Base-by-base conservation (phyloP, 208 protist genomes). In the Balamuthia mandrillaris region DNA sequence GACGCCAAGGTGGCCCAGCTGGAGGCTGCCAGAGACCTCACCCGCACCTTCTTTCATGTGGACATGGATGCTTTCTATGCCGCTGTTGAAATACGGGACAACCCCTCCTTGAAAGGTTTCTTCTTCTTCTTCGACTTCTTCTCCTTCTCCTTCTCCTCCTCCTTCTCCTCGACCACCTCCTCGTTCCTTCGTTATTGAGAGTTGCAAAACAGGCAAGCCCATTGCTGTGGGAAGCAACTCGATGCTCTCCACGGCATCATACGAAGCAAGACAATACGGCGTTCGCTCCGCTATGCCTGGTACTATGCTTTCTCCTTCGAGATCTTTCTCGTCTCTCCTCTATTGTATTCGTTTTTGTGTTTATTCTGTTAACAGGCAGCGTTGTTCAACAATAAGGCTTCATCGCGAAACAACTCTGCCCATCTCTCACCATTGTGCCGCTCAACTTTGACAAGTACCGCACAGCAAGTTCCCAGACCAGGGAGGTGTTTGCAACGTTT, bases 61-160 rank as follows among this genome's bases (percentile, higher is more conserved):
- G 87, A 90, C 84, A 90, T 90, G 87, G 75, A 90, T 52, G 85
- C 42, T 10, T 87, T 81, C 18, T 87, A 75, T 87, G 87, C 87
- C 6, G 27, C 21, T 35, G 87, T 90, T 3, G 87, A 90, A 39
- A 84, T 89, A 24, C 27, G 47, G 6, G 87, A 90, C 54, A 79
- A 90, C 18, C 83, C 82, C 6, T 27, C 49, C 10, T 81, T 91
- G 3, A 31, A 44, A 3, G 88, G 84, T 75, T 35, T 24, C 18
- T 21, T 6, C 1, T 31, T 27, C 7, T 1, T 2, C 12, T 31
- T 3, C 3, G 42, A 10, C 12, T 58, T 4, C 44, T 21, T 7
- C 21, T 24, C 4, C 0, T 39, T 58, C 41, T 16, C 27, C n/a
- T n/a, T 6, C 0, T 24, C 35, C 18, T 47, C 39, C 6, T 21